Percentiles rank a stretch among this genome's conserved stretches.
Conservation (phyloP, 2,329 filamentous ascomycete genomes). For the Ceratocystis albifundus region DNA sequence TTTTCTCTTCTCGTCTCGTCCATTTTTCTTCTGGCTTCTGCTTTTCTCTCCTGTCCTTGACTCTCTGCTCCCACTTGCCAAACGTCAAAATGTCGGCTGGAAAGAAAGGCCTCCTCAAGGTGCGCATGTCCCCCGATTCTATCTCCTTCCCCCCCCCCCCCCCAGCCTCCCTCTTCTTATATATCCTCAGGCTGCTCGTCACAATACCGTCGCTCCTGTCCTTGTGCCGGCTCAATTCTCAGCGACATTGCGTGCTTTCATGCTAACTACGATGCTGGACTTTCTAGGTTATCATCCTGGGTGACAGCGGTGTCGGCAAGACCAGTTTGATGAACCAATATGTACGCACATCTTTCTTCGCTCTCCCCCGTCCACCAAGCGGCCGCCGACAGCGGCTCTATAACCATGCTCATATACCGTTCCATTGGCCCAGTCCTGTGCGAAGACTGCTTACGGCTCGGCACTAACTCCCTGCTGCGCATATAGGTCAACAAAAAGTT, state of each 20-base stretch:
- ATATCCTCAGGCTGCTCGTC: background rate
- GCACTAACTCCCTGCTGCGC: background rate
- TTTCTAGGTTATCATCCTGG: slow-evolving; percentile 86
- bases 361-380: background rate
- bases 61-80: background rate
- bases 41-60: background rate
- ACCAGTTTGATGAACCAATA: slow-evolving; percentile 99
- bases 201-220: background rate
- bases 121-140: slow-evolving; percentile 32
- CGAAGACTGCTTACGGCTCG: background rate
- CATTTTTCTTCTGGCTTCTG: background rate
- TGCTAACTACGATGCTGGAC: slow-evolving; percentile 11
- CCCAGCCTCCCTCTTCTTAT: too few species aligned
- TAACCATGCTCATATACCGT: background rate
- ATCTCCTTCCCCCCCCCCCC: slow-evolving; percentile 16
- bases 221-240: background rate
- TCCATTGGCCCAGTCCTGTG: background rate
- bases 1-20: slow-evolving; percentile 16
- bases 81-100: slow-evolving; percentile 54
- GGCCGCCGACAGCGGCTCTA: background rate
- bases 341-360: slow-evolving; percentile 48
- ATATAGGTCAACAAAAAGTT: slow-evolving; percentile 99
- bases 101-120: slow-evolving; percentile 88
- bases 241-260: background rate
- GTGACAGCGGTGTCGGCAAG: slow-evolving; percentile 97